These are phyloP conservation scores for Fragilariopsis cylindrus DNA, from an alignment of 108 stramenopile species.

Conservation along the genomic window DNA sequence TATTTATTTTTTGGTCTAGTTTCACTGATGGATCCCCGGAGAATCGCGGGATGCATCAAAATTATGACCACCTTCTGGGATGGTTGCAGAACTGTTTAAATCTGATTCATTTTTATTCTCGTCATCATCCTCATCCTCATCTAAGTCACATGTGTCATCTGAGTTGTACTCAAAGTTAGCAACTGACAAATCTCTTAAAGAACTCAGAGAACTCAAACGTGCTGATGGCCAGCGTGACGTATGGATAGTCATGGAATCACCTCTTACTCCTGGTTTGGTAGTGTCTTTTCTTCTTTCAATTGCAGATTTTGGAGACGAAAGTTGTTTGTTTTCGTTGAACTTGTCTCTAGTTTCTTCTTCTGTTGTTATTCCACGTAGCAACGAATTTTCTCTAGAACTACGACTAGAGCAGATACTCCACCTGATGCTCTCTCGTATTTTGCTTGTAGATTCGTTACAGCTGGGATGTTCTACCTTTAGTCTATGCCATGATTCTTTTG, in stretches of 20 bases:
- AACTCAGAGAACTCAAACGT: background rate
- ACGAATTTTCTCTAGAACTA: background rate
- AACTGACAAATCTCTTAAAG: background rate
- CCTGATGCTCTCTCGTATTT: background rate
- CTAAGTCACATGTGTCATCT: background rate
- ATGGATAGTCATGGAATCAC: background rate
- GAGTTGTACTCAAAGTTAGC: conserved; percentile 4
- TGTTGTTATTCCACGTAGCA: background rate
- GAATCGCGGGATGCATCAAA: no score
- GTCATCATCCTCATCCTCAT: background rate
- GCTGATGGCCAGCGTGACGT: conserved; percentile 2
- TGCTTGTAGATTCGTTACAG: conserved; percentile 7
- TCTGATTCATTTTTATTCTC: no score
- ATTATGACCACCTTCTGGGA: no score
- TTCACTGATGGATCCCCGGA: no score
- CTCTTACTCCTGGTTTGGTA: background rate
- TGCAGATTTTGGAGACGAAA: no score
- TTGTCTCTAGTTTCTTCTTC: background rate
- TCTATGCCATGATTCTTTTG: conserved; percentile 33
- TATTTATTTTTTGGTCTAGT: no score
- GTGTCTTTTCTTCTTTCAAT: no score
- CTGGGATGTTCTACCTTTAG: conserved; percentile 30
- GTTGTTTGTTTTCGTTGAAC: background rate
- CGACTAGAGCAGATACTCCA: background rate
- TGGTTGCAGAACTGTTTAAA: no score